Conservation (phyloP, 2,329 filamentous ascomycete species). For the Paracamarosporium sp. region DNA sequence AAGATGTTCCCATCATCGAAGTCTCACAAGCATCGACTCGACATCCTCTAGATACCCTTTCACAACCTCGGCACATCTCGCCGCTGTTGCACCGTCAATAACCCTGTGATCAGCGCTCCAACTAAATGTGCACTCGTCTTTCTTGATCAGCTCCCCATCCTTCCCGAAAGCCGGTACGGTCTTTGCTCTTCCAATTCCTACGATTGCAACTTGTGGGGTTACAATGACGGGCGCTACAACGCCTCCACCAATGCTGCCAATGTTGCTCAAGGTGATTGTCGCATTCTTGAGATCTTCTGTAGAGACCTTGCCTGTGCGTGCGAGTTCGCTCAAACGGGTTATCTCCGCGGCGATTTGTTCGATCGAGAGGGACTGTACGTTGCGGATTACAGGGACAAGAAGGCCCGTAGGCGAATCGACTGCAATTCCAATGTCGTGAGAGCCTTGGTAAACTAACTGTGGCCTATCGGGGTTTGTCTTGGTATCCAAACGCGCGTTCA, state of each 20-base stretch:
- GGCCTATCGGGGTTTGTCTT: conserved; percentile 68
- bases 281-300: conserved; percentile 80
- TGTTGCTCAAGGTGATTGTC: conserved; percentile 96
- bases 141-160: conserved; percentile 67
- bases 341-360: conserved; percentile 80
- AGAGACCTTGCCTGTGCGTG: conserved; percentile 75
- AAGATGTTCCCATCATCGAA: conserved; percentile 61
- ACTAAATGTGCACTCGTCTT: conserved; percentile 87
- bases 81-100: conserved; percentile 93
- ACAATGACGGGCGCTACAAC: conserved; percentile 93
- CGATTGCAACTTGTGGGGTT: conserved; percentile 86
- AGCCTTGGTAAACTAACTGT: conserved; percentile 75
- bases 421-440: conserved; percentile 94
- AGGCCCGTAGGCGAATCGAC: conserved; percentile 92
- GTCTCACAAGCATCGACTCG: conserved; percentile 82
- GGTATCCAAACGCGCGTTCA: conserved; percentile 84
- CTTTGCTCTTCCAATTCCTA: conserved; percentile 84
- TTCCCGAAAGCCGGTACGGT: conserved; percentile 78
- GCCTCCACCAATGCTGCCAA: conserved; percentile 91
- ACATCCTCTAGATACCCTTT: conserved; percentile 81
- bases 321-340: conserved; percentile 73
- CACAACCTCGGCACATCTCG: conserved; percentile 84
- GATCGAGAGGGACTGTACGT: conserved; percentile 80
- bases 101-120: conserved; percentile 97
- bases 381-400: conserved; percentile 88